These are phyloP conservation scores for Artemisia argyi DNA, from an alignment of 129 eudicot genomes.

Conservation along the genomic window DNA sequence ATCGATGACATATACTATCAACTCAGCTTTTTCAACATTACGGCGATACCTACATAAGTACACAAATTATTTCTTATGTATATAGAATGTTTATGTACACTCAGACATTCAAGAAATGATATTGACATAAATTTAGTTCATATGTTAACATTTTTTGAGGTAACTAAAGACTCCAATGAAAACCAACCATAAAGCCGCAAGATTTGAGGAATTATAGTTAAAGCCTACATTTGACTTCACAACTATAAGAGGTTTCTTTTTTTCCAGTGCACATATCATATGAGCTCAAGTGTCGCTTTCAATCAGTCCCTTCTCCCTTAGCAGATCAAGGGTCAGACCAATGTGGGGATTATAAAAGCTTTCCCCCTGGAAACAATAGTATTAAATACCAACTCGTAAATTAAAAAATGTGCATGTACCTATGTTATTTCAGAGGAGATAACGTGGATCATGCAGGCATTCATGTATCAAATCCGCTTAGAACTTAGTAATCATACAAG, in stretches of 20 bases:
- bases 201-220: constrained; percentile 98
- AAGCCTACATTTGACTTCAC: constrained; percentile 91
- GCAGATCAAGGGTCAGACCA: constrained; percentile 57
- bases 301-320: constrained; percentile 62
- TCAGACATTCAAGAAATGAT: no score
- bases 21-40: constrained; percentile 85
- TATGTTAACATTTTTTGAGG: no score
- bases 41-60: constrained; percentile 74
- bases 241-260: constrained; percentile 80
- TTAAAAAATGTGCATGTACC: neutral
- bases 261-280: constrained; percentile 80
- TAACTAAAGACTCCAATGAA: no score
- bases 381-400: constrained; percentile 4
- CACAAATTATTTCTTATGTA: neutral
- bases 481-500: no score
- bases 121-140: neutral
- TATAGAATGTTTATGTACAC: no score
- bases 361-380: constrained; percentile 58
- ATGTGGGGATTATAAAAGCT: constrained; percentile 87
- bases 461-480: no score
- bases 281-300: constrained; percentile 96
- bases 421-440: no score
- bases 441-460: no score
- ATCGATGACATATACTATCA: constrained; percentile 89
- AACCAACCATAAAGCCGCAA: constrained; percentile 80